A percentile compares a stretch with the other conserved stretches of the same genome.
phyloP scores from a whole-genome alignment of 2,329 filamentous ascomycete species.

The Pestalotiopsis sp. region DNA sequence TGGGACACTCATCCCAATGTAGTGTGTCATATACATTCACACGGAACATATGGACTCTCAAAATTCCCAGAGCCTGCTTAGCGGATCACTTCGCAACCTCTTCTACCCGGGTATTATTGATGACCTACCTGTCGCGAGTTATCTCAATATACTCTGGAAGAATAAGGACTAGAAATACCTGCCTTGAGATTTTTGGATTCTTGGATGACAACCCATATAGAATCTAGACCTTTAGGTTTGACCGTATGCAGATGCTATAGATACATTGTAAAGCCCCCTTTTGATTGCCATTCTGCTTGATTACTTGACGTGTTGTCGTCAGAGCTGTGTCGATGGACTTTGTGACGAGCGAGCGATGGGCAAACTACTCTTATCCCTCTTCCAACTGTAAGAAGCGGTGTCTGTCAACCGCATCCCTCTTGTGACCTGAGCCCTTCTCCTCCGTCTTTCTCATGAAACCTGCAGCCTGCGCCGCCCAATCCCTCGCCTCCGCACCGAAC shows the following conservation, averaged over 20 bases:
- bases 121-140: too few relatives aligned
- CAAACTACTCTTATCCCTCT: neutral
- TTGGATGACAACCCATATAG: too few relatives aligned
- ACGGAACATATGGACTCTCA: neutral
- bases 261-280: too few relatives aligned
- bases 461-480: neutral
- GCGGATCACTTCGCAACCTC: neutral
- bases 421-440: neutral
- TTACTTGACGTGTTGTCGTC: too few relatives aligned
- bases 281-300: too few relatives aligned
- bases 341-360: neutral
- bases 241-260: too few relatives aligned
- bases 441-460: neutral
- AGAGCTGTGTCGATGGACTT: too few relatives aligned
- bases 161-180: too few relatives aligned
- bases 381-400: neutral
- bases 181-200: too few relatives aligned
- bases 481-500: neutral
- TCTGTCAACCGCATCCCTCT: neutral
- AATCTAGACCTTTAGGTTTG: too few relatives aligned
- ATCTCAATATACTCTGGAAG: too few relatives aligned
- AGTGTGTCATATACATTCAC: neutral
- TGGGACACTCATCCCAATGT: neutral
- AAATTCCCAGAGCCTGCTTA: neutral
- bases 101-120: too few relatives aligned